phyloP scores from a whole-genome alignment of 345 rosid genomes.

The Carallia pectinifolia region DNA sequence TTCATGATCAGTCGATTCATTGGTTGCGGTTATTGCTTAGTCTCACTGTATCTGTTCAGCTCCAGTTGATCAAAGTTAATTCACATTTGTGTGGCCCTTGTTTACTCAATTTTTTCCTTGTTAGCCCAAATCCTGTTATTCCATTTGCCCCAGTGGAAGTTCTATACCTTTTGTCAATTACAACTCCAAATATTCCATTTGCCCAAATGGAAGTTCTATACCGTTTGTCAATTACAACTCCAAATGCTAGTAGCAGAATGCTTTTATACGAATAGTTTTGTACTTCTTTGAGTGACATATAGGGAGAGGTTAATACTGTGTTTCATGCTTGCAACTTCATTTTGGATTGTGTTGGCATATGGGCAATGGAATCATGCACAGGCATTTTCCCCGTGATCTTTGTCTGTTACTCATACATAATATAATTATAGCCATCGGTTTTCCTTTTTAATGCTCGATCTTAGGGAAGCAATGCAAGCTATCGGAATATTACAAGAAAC shows the following conservation, averaged over 20 bases:
- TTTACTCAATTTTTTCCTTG: too few species aligned
- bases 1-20: too few species aligned
- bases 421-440: neutral
- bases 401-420: neutral
- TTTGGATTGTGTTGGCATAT: neutral
- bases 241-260: neutral
- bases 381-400: too few species aligned
- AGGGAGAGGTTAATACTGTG: neutral
- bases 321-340: neutral
- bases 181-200: neutral
- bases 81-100: too few species aligned
- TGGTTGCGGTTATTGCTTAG: too few species aligned
- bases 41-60: too few species aligned
- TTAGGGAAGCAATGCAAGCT: slow-evolving; percentile 65
- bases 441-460: neutral
- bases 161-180: too few species aligned
- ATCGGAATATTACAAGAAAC: slow-evolving; percentile 76
- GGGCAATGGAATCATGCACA: neutral
- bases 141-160: too few species aligned
- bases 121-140: too few species aligned
- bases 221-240: neutral
- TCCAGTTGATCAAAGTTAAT: too few species aligned
- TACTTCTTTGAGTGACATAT: neutral
- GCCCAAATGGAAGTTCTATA: too few species aligned
- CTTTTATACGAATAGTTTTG: neutral